Conservation (phyloP, 2,329 filamentous ascomycete species). For the Sclerotinia sclerotiorum region DNA sequence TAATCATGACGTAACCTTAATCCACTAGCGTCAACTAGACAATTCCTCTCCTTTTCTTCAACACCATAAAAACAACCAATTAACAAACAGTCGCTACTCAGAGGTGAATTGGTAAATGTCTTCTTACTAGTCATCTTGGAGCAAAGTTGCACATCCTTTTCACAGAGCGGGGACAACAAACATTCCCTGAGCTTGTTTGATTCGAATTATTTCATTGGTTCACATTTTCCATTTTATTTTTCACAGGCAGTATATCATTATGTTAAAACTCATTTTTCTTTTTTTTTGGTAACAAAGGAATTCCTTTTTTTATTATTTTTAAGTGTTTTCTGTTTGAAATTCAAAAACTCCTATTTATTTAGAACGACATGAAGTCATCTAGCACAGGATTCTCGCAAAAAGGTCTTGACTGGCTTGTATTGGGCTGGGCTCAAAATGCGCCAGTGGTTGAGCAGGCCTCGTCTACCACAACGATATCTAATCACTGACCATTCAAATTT, state of each 20-base stretch:
- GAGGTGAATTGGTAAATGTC: not conserved
- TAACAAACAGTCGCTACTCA: too few relatives aligned
- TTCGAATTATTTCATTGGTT: not conserved
- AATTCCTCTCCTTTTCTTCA: not conserved
- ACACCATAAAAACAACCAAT: not conserved
- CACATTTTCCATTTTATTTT: not conserved
- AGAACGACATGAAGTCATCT: not conserved
- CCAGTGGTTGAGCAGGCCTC: not conserved
- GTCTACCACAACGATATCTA: not conserved
- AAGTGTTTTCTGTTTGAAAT: not conserved
- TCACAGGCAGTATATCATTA: not conserved
- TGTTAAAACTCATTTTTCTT: not conserved
- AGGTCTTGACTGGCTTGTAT: not conserved
- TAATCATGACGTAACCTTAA: conserved; percentile 18
- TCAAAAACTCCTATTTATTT: not conserved
- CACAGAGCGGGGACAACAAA: not conserved
- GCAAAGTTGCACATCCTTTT: not conserved
- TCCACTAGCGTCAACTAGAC: not conserved
- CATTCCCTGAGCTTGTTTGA: not conserved
- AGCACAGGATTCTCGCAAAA: too few relatives aligned
- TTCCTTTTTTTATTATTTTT: not conserved
- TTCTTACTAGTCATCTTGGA: not conserved
- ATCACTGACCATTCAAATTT: too few relatives aligned
- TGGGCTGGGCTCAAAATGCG: not conserved
- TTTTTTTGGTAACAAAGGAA: not conserved